Conservation (phyloP, 257 asterid species). For the Solanum tarapatanum region DNA sequence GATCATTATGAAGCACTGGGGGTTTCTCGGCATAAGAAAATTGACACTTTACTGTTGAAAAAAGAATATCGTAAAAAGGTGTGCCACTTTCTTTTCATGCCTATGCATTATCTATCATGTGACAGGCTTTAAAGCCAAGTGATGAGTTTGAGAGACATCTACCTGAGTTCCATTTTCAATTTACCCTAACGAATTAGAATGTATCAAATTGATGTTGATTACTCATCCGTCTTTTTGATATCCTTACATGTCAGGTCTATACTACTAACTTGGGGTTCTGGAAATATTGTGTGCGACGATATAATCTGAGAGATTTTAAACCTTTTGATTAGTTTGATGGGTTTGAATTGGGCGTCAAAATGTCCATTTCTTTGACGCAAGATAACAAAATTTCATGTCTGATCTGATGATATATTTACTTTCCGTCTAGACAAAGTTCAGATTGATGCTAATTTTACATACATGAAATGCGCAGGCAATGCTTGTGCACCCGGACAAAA, state of each 20-base stretch:
- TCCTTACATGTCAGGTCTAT: neutral
- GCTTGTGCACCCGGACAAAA: conserved; percentile 99
- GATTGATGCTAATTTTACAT: neutral
- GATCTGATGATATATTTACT: neutral
- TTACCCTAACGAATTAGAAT: neutral
- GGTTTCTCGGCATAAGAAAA: conserved; percentile 55
- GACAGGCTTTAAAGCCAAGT: neutral
- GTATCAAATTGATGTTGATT: neutral
- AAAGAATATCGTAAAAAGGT: conserved; percentile 95
- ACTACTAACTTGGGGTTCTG: neutral
- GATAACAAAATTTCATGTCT: neutral
- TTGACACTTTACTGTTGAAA: conserved; percentile 60
- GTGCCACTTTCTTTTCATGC: neutral
- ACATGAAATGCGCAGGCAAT: conserved; percentile 48
- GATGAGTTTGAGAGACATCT: neutral
- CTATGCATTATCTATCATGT: neutral
- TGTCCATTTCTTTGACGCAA: neutral
- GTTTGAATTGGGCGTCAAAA: neutral
- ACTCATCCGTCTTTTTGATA: neutral
- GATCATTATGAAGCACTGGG: conserved; percentile 95
- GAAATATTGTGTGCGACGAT: neutral
- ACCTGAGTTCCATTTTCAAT: neutral
- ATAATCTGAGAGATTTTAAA: neutral
- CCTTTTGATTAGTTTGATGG: neutral
- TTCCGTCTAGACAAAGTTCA: neutral